Base-by-base conservation (phyloP, 805 yeast species). In the Danielia reshetovae region DNA sequence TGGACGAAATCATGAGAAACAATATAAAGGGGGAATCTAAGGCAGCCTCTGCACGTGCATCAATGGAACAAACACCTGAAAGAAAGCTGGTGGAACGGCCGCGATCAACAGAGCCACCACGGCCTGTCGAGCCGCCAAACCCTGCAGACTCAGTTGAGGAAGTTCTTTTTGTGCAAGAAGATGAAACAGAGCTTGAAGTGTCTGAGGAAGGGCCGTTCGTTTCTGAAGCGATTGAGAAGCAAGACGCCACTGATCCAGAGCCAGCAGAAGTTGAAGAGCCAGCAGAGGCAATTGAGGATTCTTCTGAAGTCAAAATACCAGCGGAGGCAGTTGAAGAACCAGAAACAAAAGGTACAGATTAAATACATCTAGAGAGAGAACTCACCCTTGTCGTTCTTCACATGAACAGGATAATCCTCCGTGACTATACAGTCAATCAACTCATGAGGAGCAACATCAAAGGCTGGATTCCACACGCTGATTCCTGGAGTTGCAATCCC, bases 381-480 rank as follows among this genome's bases (percentile, higher is more conserved):
- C n/a, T 23, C 15, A 2, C 40, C 42, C 24, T 19, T 7, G 9
- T 7, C 22, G 22, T 19, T 19, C 22, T 19, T 19, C 22, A 19
- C 13, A 24, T 11, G n/a, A 7, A 24, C 13, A 6, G 13, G 13
- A 7, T 12, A 24, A 9, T 77, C 75, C 60, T 90, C 97, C 1
- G 97, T 90, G 23, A 90, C 86, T 40, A 93, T 87, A 39, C 87
- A 85, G 54, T 88, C 96, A 35, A 90, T 88, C 24, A 82, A 63
- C 29, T 71, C 72, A 49, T 81, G 79, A 0, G 96, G 96, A 3
- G 97, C 87, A 11, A 93, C 87, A 54, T 90, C 98, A 52, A 90
- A 90, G 0, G 97, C 83, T 1, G 98, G 98, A 52, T 93, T 93
- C 97, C 97, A 90, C 2, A 88, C 96, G 4, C 71, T 64, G 21